Conservation (phyloP, 2,329 filamentous ascomycete species). For the Fusarium praegraminearum region DNA sequence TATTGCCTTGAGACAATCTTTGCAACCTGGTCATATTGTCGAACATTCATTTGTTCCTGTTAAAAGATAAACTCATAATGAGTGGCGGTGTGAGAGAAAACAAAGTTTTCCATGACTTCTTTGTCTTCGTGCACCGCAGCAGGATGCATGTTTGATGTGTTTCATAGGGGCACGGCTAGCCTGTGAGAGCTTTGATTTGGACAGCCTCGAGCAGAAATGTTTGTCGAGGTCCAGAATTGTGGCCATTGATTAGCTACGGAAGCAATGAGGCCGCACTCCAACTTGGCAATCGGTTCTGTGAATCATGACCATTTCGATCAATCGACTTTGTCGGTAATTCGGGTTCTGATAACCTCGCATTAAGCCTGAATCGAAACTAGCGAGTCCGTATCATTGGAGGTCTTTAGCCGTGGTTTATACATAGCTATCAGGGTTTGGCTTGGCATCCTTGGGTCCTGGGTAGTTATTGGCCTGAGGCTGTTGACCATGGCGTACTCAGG, state of each 20-base stretch:
- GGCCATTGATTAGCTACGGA: conserved; percentile 6
- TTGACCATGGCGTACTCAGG: conserved; percentile 27
- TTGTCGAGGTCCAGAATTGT: background rate
- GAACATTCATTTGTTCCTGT: background rate
- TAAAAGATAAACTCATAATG: background rate
- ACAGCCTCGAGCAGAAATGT: background rate
- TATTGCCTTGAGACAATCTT: background rate
- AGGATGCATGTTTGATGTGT: conserved; percentile 1
- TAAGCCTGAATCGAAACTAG: conserved; percentile 31
- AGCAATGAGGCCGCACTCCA: conserved; percentile 8
- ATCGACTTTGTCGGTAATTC: conserved; percentile 8
- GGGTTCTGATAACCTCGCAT: conserved; percentile 17
- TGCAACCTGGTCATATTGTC: background rate
- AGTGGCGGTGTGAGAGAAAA: conserved; percentile 32
- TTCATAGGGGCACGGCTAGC: conserved; percentile 20
- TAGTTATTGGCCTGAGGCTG: conserved; percentile 8
- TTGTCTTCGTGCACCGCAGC: background rate
- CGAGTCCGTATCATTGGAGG: conserved; percentile 15
- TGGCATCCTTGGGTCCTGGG: conserved; percentile 1
- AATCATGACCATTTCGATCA: background rate
- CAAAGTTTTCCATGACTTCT: background rate
- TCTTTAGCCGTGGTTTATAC: conserved; percentile 36
- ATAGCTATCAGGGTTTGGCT: conserved; percentile 20
- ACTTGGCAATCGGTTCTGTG: conserved; percentile 1
- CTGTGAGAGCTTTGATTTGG: conserved; percentile 8